A percentile compares a stretch with the other conserved stretches of the same genome.
Conservation (phyloP, 352 stramenopile species). For the Phytophthora niederhauseri region DNA sequence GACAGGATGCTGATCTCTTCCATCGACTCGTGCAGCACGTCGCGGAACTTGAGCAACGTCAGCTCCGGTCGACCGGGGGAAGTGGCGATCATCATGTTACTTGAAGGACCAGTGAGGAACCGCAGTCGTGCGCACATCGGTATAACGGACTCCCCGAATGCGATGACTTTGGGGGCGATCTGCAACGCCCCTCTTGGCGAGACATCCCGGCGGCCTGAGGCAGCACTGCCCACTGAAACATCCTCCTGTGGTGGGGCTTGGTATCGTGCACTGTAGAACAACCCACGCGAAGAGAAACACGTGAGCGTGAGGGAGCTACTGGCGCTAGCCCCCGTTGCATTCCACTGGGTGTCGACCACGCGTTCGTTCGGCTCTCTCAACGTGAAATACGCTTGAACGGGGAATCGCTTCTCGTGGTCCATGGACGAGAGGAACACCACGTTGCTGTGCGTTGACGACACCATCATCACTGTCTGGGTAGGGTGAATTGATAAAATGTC, state of each 20-base stretch:
- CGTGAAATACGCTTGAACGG: constrained; percentile 57
- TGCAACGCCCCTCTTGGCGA: constrained; percentile 28
- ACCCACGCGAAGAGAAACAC: constrained; percentile 54
- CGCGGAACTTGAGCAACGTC: constrained; percentile 58
- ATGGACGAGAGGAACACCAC: constrained; percentile 66
- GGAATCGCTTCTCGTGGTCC: constrained; percentile 77
- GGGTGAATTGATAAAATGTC: constrained; percentile 69
- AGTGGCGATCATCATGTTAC: constrained; percentile 56
- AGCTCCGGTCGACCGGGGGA: constrained; percentile 48
- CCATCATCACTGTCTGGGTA: constrained; percentile 57
- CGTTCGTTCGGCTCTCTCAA: constrained; percentile 44
- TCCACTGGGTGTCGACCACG: constrained; percentile 71
- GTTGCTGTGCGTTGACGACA: constrained; percentile 52
- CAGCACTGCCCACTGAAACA: constrained; percentile 21
- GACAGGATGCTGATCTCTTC: constrained; percentile 53
- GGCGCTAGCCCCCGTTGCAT: constrained; percentile 22
- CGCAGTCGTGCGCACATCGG: constrained; percentile 41
- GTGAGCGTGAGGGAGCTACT: constrained; percentile 59
- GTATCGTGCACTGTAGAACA: constrained; percentile 59
- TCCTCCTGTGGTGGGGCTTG: constrained; percentile 30
- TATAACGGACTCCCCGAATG: constrained; percentile 51
- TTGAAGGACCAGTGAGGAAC: constrained; percentile 53
- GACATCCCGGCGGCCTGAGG: constrained; percentile 19
- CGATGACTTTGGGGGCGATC: constrained; percentile 50
- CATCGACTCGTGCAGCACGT: constrained; percentile 53